Evolutionary conservation across 257 asterid species (phyloP).

Genomic region (Solanum arcanum): DNA sequence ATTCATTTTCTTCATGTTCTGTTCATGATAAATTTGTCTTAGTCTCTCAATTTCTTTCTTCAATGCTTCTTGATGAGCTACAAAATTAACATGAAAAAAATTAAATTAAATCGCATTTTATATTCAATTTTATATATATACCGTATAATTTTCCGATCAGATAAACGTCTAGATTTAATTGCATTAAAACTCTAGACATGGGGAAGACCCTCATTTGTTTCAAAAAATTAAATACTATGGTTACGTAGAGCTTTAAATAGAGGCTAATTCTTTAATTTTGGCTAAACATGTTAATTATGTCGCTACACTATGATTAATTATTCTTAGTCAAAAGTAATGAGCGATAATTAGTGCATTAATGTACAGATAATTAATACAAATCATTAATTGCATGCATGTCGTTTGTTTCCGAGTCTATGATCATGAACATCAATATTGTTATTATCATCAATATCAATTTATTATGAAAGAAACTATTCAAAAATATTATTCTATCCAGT

Average conservation of each 20-base stretch:
- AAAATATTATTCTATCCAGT: not conserved
- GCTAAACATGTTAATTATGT: not conserved
- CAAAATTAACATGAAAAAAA: not conserved
- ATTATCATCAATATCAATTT: not conserved
- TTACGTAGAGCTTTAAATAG: not conserved
- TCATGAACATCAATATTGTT: not conserved
- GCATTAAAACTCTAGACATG: not conserved
- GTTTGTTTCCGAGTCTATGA: not conserved
- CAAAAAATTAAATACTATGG: not conserved
- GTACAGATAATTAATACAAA: not conserved
- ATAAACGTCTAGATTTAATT: not conserved
- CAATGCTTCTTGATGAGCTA: conserved; percentile 92
- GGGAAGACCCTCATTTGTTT: not conserved
- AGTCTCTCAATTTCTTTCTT: conserved; percentile 80
- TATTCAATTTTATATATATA: not conserved
- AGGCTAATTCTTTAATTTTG: not conserved
- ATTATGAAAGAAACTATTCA: too few species aligned
- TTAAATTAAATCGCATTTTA: not conserved
- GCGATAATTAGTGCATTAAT: not conserved
- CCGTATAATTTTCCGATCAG: not conserved
- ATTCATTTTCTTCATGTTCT: conserved; percentile 42
- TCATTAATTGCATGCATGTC: not conserved
- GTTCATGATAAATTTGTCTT: conserved; percentile 58
- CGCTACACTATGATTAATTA: not conserved
- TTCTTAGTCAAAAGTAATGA: not conserved